A percentile compares a stretch with the other conserved stretches of the same genome.
Evolutionary conservation across 768 basidiomycete species (phyloP).

Genomic region (Kwoniella bestiolae): DNA sequence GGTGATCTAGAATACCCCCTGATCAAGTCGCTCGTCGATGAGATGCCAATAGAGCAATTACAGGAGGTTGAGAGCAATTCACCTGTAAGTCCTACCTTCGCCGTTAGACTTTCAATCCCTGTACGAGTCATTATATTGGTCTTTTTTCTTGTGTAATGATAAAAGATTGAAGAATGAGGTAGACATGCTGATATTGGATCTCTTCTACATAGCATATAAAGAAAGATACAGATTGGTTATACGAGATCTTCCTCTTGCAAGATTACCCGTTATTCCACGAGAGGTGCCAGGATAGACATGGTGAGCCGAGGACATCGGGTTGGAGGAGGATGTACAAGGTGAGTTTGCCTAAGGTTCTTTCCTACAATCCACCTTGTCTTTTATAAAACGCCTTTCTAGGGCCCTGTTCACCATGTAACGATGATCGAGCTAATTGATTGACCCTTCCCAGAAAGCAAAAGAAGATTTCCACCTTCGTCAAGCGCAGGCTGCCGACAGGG

Average conservation of each 20-base stretch:
- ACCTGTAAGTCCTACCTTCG: constrained; percentile 30
- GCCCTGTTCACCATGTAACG: no score
- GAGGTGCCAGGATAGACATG: constrained; percentile 29
- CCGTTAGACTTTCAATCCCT: no score
- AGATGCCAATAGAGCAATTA: constrained; percentile 42
- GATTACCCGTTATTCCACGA: constrained; percentile 42
- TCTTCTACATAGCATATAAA: constrained; percentile 34
- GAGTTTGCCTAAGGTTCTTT: constrained; percentile 9
- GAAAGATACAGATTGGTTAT: constrained; percentile 52
- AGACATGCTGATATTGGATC: not conserved
- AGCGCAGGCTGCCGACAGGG: constrained; percentile 23
- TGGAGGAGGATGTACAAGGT: constrained; percentile 51
- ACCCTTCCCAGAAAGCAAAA: constrained; percentile 39
- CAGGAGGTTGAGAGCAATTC: constrained; percentile 38
- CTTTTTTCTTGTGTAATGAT: no score
- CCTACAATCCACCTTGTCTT: not conserved
- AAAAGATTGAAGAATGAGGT: no score
- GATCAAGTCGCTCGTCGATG: constrained; percentile 36
- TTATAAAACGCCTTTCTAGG: no score
- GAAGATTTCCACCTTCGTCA: constrained; percentile 40
- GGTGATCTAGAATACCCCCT: constrained; percentile 42
- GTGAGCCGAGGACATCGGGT: constrained; percentile 37
- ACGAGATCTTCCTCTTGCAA: constrained; percentile 38
- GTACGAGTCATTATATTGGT: no score
- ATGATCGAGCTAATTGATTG: not conserved